These are phyloP conservation scores for Podospora fimiseda DNA, from an alignment of 495 filamentous ascomycete genomes.

Conservation along the genomic window DNA sequence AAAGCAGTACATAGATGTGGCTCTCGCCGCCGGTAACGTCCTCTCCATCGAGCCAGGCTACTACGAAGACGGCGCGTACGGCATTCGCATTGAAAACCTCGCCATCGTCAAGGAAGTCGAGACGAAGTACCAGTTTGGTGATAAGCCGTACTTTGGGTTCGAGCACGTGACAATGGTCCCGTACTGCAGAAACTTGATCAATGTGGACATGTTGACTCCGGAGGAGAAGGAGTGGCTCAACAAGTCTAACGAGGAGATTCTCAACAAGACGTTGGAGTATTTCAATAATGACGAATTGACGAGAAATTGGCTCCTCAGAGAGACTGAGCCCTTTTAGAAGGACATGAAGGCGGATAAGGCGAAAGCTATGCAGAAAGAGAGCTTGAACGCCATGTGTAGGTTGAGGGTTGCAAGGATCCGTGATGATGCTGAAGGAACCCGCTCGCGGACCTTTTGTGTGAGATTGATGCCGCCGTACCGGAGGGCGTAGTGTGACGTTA, in stretches of 20 bases:
- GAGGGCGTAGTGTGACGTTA: constrained; percentile 54
- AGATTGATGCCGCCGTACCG: constrained; percentile 70
- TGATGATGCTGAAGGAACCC: constrained; percentile 42
- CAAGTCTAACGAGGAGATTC: constrained; percentile 73
- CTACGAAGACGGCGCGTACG: constrained; percentile 95
- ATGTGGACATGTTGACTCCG: constrained; percentile 63
- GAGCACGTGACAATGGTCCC: constrained; percentile 97
- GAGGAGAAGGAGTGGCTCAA: constrained; percentile 84
- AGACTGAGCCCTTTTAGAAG: constrained; percentile 63
- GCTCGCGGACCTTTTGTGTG: constrained; percentile 30
- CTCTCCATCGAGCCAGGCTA: constrained; percentile 94
- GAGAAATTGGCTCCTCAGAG: constrained; percentile 75
- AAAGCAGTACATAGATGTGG: constrained; percentile 84
- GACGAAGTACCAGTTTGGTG: constrained; percentile 81
- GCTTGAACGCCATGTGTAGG: constrained; percentile 67
- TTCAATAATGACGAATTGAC: constrained; percentile 67
- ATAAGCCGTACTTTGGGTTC: constrained; percentile 89
- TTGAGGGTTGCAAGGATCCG: constrained; percentile 53
- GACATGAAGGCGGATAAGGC: constrained; percentile 67
- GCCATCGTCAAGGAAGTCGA: constrained; percentile 82
- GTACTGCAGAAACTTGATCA: constrained; percentile 84
- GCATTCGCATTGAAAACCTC: constrained; percentile 97
- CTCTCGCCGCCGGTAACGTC: constrained; percentile 85
- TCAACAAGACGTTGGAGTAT: constrained; percentile 73
- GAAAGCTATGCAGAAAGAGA: constrained; percentile 72